Evolutionary conservation across 2,329 filamentous ascomycete species (phyloP).

Genomic region (Laburnicola sp.): DNA sequence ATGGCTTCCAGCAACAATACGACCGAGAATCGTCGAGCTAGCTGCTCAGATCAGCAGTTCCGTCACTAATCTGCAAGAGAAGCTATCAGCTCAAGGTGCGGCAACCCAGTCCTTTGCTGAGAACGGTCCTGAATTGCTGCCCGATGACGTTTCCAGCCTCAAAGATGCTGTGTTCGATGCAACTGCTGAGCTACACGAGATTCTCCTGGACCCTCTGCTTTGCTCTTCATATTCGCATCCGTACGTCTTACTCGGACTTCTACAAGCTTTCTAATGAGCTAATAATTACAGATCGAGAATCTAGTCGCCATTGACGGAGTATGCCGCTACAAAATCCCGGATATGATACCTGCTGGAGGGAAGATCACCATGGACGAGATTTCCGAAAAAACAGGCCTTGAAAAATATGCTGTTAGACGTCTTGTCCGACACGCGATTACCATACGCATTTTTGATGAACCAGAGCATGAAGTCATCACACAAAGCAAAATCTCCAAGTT

Average conservation of each 20-base stretch:
- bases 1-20: conserved; percentile 11
- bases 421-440: conserved; percentile 15
- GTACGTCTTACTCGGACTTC: conserved; percentile 3
- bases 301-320: conserved; percentile 13
- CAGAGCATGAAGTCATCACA: conserved; percentile 14
- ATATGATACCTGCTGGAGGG: conserved; percentile 15
- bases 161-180: conserved; percentile 18
- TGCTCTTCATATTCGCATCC: conserved; percentile 17
- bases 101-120: conserved; percentile 18
- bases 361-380: conserved; percentile 17
- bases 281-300: conserved; percentile 11
- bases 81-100: conserved; percentile 16
- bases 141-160: conserved; percentile 9
- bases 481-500: conserved; percentile 20
- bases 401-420: conserved; percentile 12
- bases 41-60: conserved; percentile 18
- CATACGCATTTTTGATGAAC: conserved; percentile 19
- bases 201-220: conserved; percentile 16
- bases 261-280: neutral
- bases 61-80: conserved; percentile 15
- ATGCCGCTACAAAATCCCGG: conserved; percentile 15
- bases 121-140: conserved; percentile 4
- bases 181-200: conserved; percentile 19
- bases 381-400: conserved; percentile 14
- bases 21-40: conserved; percentile 19